Evolutionary conservation across 805 yeast species (phyloP), one percentile per base, ranked within the genome.

Genomic region (Saccharomycopsis microspora): DNA sequence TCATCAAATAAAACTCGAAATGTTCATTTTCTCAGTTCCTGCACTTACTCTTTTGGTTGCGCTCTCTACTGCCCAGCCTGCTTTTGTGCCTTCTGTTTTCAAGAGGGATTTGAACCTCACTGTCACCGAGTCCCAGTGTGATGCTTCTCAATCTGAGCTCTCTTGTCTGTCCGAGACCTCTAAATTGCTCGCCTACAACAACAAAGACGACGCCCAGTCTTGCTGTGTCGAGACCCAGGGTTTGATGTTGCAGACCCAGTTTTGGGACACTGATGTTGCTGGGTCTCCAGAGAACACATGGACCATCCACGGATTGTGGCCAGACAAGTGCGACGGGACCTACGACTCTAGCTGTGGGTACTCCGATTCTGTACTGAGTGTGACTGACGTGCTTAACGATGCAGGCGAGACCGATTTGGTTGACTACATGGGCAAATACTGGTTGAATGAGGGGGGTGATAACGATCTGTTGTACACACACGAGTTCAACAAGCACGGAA

Each of bases 401-500:
- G 47, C 49, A 3, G 46, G 46, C 27, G 46, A 47, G 36, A n/a
- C 45, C 31, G 51, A 45, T 9, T 46, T 49, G 44, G 67, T 82
- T 42, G 62, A 64, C 0, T 70, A 71, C 50, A 77, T 89, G 86
- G 54, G 64, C 27, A 57, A 57, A 32, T 64, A 71, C 51, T 89
- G 97, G 97, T 81, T 82, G 60, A 81, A 82, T 57, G 74, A 72
- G 57, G 76, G 75, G 42, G 85, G 85, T 5, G 60, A 73, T 48
- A 89, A 82, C 60, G 80, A 76, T 49, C 58, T 70, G 5, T 66
- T 89, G 43, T 89, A 96, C 96, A 71, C 75, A 36, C 96, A 89
- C 63, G 97, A 89, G 64, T 89, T 75, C 71, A 88, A 89, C 68
- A 89, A 89, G 62, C 97, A 89, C 62, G 97, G 90, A 27, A 87